A percentile compares a stretch with the other conserved stretches of the same genome.
phyloP scores from a whole-genome alignment of 139 green algal genomes.

The Mesotaenium endlicherianum region DNA sequence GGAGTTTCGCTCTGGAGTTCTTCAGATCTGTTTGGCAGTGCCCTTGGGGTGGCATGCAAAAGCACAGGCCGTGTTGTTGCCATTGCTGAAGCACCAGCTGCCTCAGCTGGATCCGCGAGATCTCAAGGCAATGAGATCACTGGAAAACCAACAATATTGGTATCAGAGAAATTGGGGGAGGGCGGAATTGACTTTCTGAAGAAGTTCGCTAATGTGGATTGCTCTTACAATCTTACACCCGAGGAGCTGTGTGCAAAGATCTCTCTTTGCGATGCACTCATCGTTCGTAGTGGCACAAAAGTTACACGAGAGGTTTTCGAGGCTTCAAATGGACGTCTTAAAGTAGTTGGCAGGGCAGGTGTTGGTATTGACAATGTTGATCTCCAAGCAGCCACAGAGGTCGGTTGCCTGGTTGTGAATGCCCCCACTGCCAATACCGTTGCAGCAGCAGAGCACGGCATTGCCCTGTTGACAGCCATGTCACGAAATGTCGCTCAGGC shows the following conservation, averaged over 20 bases:
- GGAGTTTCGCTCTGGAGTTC: too few relatives aligned
- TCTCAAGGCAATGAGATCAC: neutral
- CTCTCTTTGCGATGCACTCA: constrained; percentile 74
- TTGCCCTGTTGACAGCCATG: constrained; percentile 87
- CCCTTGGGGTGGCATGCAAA: too few relatives aligned
- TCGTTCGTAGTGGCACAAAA: constrained; percentile 89
- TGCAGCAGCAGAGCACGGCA: constrained; percentile 93
- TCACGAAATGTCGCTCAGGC: constrained; percentile 83
- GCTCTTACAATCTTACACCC: constrained; percentile 71
- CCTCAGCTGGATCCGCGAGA: neutral
- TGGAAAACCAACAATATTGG: constrained; percentile 74
- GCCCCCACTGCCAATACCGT: constrained; percentile 97
- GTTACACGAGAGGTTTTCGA: constrained; percentile 85
- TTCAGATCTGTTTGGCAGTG: too few relatives aligned
- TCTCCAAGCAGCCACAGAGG: constrained; percentile 85
- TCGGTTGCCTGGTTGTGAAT: constrained; percentile 87
- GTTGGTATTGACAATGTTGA: constrained; percentile 97
- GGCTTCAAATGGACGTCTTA: constrained; percentile 83
- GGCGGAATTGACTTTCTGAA: constrained; percentile 80
- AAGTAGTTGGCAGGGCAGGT: constrained; percentile 90
- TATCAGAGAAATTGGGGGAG: constrained; percentile 88
- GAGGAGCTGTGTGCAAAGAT: constrained; percentile 78
- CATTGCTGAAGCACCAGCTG: neutral
- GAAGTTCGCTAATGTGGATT: constrained; percentile 67
- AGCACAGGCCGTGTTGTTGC: too few relatives aligned